Evolutionary conservation across 2,329 filamentous ascomycete genomes (phyloP).

Genomic region (Aspergillus neoniger): DNA sequence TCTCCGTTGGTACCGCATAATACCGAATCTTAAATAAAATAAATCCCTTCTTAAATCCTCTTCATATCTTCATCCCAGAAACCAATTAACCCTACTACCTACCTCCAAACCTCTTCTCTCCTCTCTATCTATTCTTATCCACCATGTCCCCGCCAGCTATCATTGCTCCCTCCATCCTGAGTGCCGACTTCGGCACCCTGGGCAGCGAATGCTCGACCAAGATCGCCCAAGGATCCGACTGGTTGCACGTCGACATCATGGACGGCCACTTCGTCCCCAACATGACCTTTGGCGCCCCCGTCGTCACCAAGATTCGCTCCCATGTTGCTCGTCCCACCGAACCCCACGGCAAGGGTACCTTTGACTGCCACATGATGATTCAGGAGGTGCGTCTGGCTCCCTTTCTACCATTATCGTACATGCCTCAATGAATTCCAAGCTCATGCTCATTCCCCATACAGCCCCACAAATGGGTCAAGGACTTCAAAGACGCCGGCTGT

Average conservation of each 20-base stretch:
- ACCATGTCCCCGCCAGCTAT: slow-evolving; percentile 87
- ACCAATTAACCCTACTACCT: not conserved
- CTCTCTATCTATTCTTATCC: not conserved
- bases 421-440: not conserved
- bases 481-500: slow-evolving; percentile 90
- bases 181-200: slow-evolving; percentile 89
- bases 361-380: slow-evolving; percentile 99
- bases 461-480: slow-evolving; percentile 98
- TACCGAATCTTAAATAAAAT: not conserved
- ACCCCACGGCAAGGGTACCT: slow-evolving; percentile 79
- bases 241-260: slow-evolving; percentile 96
- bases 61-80: not conserved
- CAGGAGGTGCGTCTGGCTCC: slow-evolving; percentile 67
- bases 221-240: slow-evolving; percentile 84
- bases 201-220: slow-evolving; percentile 84
- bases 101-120: not conserved
- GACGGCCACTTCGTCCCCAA: slow-evolving; percentile 99
- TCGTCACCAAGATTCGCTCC: slow-evolving; percentile 88
- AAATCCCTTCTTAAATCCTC: not conserved
- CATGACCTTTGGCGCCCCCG: slow-evolving; percentile 92
- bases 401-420: not conserved
- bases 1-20: not conserved
- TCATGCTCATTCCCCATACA: slow-evolving; percentile 36
- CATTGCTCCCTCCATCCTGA: slow-evolving; percentile 97
- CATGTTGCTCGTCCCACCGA: slow-evolving; percentile 76